These are phyloP conservation scores for Royoungia palumana DNA, from an alignment of 768 basidiomycete species.

Conservation along the genomic window DNA sequence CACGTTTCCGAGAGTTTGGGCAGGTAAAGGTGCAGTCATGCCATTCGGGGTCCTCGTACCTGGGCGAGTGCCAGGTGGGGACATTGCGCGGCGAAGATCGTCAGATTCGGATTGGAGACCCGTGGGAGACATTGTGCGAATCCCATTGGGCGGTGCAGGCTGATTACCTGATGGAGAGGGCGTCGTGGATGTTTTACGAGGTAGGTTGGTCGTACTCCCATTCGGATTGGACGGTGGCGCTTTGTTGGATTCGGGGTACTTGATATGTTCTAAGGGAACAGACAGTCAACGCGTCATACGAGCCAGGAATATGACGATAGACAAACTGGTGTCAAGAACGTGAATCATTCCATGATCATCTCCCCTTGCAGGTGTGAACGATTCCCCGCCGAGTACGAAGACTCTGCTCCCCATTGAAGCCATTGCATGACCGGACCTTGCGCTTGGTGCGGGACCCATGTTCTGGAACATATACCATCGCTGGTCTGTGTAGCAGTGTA, in stretches of 20 bases:
- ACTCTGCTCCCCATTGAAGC: constrained; percentile 85
- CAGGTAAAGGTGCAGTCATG: constrained; percentile 5
- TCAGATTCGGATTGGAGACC: constrained; percentile 47
- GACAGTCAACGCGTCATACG: constrained; percentile 3
- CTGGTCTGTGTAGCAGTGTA: constrained; percentile 56
- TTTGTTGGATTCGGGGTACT: constrained; percentile 74
- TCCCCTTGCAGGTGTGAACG: constrained; percentile 62
- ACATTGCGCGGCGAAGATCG: constrained; percentile 62
- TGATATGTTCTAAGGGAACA: constrained; percentile 70
- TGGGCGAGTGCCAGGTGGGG: constrained; percentile 52
- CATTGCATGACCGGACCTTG: constrained; percentile 98
- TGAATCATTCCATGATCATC: constrained; percentile 86
- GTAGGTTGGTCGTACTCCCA: constrained; percentile 30
- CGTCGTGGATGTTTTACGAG: constrained; percentile 48
- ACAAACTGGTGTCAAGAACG: constrained; percentile 91
- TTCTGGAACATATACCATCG: constrained; percentile 99
- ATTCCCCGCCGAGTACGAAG: constrained; percentile 94
- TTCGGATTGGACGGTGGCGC: constrained; percentile 33
- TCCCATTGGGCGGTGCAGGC: constrained; percentile 32
- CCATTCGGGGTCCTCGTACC: constrained; percentile 35
- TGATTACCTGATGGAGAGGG: constrained; percentile 30
- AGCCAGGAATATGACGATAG: not conserved
- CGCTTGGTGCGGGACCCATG: constrained; percentile 94
- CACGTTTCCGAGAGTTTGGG: constrained; percentile 10
- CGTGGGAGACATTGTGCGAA: constrained; percentile 67